These are phyloP conservation scores for Peribolospora kevripleyi DNA, from an alignment of 768 basidiomycete species.

Conservation along the genomic window DNA sequence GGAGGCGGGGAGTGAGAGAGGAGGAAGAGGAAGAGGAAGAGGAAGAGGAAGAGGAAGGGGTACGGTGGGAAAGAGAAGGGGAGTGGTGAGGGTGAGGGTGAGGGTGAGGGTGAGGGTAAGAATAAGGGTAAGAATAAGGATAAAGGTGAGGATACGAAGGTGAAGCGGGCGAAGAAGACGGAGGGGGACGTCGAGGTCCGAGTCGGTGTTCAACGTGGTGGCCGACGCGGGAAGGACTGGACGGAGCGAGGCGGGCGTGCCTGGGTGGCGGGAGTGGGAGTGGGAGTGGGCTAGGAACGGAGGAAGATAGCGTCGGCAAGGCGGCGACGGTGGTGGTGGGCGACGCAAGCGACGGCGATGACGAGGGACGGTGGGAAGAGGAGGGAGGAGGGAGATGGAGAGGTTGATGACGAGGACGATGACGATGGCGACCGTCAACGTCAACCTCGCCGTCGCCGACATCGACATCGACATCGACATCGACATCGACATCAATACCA, in stretches of 20 bases:
- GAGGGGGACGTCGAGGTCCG: conserved; percentile 21
- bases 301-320: background rate
- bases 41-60: background rate
- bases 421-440: no score
- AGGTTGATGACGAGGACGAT: no score
- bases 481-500: no score
- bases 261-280: background rate
- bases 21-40: background rate
- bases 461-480: no score
- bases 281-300: background rate
- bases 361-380: no score
- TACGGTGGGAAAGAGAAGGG: conserved; percentile 1
- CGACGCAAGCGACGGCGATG: no score
- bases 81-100: conserved; percentile 18
- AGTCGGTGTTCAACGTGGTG: background rate
- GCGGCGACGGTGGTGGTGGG: background rate
- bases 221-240: no score
- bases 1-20: background rate
- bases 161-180: conserved; percentile 27
- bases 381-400: no score
- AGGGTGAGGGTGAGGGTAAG: conserved; percentile 18
- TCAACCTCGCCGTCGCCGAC: no score
- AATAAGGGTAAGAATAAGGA: conserved; percentile 9
- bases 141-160: conserved; percentile 22
- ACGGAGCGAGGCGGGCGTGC: no score